A percentile compares a stretch with the other conserved stretches of the same genome.
Evolutionary conservation across 2,329 filamentous ascomycete genomes (phyloP).

Genomic region (Colletotrichum destructivum): DNA sequence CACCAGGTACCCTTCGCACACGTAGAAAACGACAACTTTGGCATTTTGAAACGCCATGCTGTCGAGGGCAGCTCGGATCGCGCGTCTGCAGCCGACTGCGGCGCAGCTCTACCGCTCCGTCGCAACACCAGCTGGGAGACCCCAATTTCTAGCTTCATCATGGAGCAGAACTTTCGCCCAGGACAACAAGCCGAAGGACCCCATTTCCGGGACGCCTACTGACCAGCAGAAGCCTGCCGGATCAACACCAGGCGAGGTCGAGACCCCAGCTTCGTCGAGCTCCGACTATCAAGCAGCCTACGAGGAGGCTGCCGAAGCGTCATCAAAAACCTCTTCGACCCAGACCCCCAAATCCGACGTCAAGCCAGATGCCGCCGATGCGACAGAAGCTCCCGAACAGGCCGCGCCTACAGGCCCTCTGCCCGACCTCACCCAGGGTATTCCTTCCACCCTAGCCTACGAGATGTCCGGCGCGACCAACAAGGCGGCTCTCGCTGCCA

Average conservation of each 20-base stretch:
- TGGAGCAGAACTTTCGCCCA: slow-evolving; percentile 42
- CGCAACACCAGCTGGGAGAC: slow-evolving; percentile 39
- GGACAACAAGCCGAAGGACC: slow-evolving; percentile 29
- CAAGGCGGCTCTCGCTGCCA: slow-evolving; percentile 44
- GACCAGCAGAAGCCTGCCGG: slow-evolving; percentile 29
- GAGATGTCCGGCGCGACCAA: slow-evolving; percentile 69
- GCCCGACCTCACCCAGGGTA: slow-evolving; percentile 93
- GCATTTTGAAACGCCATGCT: slow-evolving; percentile 43
- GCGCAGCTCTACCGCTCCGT: slow-evolving; percentile 41
- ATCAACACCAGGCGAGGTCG: slow-evolving; percentile 16
- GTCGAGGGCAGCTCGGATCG: slow-evolving; percentile 45
- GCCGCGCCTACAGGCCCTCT: slow-evolving; percentile 69
- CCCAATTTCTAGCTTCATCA: slow-evolving; percentile 34
- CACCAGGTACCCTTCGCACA: neutral
- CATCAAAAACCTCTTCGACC: slow-evolving; percentile 26
- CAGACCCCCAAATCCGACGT: slow-evolving; percentile 26
- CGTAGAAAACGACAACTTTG: slow-evolving; percentile 6
- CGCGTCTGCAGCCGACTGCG: slow-evolving; percentile 43
- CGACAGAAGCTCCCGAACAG: slow-evolving; percentile 36
- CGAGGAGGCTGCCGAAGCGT: slow-evolving; percentile 27
- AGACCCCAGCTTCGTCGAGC: slow-evolving; percentile 15
- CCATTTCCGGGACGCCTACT: slow-evolving; percentile 25
- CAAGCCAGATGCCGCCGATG: slow-evolving; percentile 33
- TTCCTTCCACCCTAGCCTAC: slow-evolving; percentile 89
- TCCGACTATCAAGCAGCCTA: slow-evolving; percentile 22